phyloP scores from a whole-genome alignment of 108 stramenopile genomes.

The Cyclotella cryptica region DNA sequence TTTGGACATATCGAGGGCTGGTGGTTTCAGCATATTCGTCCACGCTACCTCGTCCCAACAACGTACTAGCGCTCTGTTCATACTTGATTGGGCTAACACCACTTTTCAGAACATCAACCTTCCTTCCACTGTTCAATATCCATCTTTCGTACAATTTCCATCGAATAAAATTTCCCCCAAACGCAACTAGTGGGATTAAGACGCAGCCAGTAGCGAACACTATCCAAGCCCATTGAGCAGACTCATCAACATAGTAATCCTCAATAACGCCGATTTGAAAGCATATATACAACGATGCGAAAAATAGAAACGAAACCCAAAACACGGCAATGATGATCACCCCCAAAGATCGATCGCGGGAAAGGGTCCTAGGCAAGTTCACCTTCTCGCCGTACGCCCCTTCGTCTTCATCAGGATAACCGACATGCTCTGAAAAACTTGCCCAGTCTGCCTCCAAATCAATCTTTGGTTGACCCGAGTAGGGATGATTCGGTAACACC shows the following conservation, averaged over 20 bases:
- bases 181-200: slow-evolving; percentile 45
- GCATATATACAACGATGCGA: slow-evolving; percentile 45
- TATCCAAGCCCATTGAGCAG: slow-evolving; percentile 28
- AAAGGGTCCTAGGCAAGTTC: slow-evolving; percentile 6
- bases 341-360: slow-evolving; percentile 42
- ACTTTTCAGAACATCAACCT: background rate
- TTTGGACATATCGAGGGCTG: slow-evolving; percentile 39
- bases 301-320: slow-evolving; percentile 63
- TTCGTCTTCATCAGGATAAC: slow-evolving; percentile 19
- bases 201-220: slow-evolving; percentile 44
- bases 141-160: slow-evolving; percentile 68
- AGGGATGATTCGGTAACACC: slow-evolving; percentile 62
- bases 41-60: slow-evolving; percentile 15
- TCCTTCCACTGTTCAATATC: slow-evolving; percentile 61
- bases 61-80: slow-evolving; percentile 10
- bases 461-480: slow-evolving; percentile 71
- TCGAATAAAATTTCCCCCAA: slow-evolving; percentile 49
- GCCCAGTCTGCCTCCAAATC: slow-evolving; percentile 77
- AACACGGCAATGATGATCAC: slow-evolving; percentile 38
- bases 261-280: slow-evolving; percentile 50
- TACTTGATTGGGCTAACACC: background rate
- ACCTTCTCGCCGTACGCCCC: slow-evolving; percentile 14
- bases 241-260: slow-evolving; percentile 51
- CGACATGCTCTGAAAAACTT: slow-evolving; percentile 40
- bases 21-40: slow-evolving; percentile 7